Conservation (phyloP, 352 stramenopile genomes). For the Globisporangium yorkense region DNA sequence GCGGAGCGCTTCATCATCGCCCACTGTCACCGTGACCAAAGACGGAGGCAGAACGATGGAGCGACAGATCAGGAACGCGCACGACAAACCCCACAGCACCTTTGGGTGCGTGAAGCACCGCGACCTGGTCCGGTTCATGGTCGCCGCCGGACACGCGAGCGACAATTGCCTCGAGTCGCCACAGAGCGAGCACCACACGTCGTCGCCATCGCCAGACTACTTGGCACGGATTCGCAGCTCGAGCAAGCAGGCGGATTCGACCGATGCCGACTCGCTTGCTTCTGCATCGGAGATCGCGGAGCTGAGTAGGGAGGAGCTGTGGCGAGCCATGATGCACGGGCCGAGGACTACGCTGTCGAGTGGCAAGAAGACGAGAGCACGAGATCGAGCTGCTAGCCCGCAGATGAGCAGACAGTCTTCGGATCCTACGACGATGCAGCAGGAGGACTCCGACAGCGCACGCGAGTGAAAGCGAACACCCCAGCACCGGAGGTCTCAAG, state of each 20-base stretch:
- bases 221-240: constrained; percentile 10
- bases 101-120: constrained; percentile 31
- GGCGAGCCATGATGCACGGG: constrained; percentile 23
- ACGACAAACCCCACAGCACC: constrained; percentile 12
- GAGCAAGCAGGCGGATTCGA: background rate
- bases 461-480: background rate
- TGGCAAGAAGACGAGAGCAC: background rate
- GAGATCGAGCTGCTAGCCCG: too few relatives aligned
- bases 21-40: background rate
- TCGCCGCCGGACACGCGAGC: constrained; percentile 34
- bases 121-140: constrained; percentile 47
- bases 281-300: constrained; percentile 1
- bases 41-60: background rate
- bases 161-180: constrained; percentile 20
- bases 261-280: background rate
- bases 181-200: background rate
- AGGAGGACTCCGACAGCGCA: background rate
- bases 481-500: background rate
- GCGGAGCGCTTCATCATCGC: background rate
- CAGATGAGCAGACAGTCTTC: background rate
- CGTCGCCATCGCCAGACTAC: constrained; percentile 24
- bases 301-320: constrained; percentile 18
- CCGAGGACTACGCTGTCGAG: constrained; percentile 2
- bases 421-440: background rate
- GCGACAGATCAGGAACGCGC: constrained; percentile 5